Evolutionary conservation across 139 green algal species (phyloP).

Genomic region (Tetradesmus obliquus): DNA sequence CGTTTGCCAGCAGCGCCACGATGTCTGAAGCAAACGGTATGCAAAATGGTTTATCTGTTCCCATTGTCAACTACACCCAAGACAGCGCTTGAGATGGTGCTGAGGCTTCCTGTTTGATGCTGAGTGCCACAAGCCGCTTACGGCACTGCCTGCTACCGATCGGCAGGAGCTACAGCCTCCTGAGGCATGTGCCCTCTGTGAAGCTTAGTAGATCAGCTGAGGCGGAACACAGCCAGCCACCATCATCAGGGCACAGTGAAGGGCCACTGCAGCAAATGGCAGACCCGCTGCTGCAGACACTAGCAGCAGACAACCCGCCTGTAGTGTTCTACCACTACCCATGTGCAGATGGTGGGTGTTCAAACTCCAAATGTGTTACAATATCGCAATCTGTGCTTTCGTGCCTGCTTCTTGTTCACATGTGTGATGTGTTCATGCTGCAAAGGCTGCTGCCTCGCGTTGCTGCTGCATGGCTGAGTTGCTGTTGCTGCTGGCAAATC

Average conservation of each 20-base stretch:
- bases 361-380: neutral
- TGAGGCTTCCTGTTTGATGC: neutral
- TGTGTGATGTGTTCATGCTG: neutral
- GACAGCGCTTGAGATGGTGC: neutral
- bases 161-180: neutral
- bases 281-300: neutral
- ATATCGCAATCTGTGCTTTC: neutral
- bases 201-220: neutral
- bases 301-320: neutral
- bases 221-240: neutral
- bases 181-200: neutral
- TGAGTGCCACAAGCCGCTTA: neutral
- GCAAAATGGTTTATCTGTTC: neutral
- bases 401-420: neutral
- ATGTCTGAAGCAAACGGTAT: neutral
- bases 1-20: neutral
- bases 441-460: too few species aligned
- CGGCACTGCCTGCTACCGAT: neutral
- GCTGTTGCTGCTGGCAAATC: neutral
- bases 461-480: too few species aligned
- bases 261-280: neutral
- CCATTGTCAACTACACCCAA: too few species aligned
- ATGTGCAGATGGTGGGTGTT: slow-evolving; percentile 50
- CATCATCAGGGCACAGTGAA: neutral
- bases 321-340: slow-evolving; percentile 65